phyloP scores from a whole-genome alignment of 495 filamentous ascomycete species.

The Penicillium daleae region DNA sequence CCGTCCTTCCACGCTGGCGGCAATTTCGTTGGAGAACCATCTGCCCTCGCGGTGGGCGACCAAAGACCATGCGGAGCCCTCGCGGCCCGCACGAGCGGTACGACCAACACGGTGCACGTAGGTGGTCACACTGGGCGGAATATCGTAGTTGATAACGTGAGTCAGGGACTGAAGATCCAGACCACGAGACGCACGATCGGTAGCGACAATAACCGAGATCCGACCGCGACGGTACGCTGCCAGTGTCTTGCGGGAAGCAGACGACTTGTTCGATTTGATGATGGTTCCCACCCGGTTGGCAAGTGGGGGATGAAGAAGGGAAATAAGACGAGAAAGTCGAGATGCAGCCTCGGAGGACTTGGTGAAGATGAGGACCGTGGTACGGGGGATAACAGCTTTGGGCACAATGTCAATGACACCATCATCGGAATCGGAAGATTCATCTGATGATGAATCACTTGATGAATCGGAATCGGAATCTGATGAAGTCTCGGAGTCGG shows the following conservation, averaged over 20 bases:
- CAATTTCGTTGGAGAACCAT: constrained; percentile 87
- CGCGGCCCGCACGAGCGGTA: constrained; percentile 80
- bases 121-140: constrained; percentile 75
- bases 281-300: constrained; percentile 65
- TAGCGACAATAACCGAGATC: constrained; percentile 78
- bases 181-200: constrained; percentile 89
- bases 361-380: constrained; percentile 77
- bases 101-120: constrained; percentile 95
- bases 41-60: constrained; percentile 75
- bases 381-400: constrained; percentile 10
- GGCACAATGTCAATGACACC: constrained; percentile 1
- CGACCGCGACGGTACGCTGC: constrained; percentile 64
- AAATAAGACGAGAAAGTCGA: constrained; percentile 78
- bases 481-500: constrained; percentile 32
- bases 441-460: constrained; percentile 26
- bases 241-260: constrained; percentile 64
- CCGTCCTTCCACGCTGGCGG: constrained; percentile 44
- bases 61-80: constrained; percentile 81
- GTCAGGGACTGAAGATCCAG: constrained; percentile 80
- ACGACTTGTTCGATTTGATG: constrained; percentile 72
- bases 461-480: constrained; percentile 22
- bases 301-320: constrained; percentile 63
- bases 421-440: constrained; percentile 31
- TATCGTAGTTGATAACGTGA: constrained; percentile 93
- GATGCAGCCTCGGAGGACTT: constrained; percentile 83